Conservation (phyloP, 805 yeast genomes). For the Spathaspora boniae region DNA sequence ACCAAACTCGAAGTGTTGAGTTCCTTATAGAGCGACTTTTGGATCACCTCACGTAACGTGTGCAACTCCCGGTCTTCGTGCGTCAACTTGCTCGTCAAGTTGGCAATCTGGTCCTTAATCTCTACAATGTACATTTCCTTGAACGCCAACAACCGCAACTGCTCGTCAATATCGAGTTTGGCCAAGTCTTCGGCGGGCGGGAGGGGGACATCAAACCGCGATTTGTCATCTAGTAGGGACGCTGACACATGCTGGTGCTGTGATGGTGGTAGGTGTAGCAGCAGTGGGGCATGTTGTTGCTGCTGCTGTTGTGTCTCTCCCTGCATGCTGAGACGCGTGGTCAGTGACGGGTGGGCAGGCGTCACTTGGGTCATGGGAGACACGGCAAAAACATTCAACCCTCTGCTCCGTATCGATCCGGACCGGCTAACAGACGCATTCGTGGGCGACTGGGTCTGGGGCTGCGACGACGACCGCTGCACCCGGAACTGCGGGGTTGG, state of each 20-base stretch:
- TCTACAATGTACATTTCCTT: conserved; percentile 70
- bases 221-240: conserved; percentile 9
- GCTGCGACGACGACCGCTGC: no score
- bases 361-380: conserved; percentile 17
- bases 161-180: conserved; percentile 44
- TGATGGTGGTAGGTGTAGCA: neutral
- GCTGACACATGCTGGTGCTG: neutral
- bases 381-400: conserved; percentile 31
- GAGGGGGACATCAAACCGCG: conserved; percentile 26
- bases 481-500: no score
- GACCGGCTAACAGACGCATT: no score
- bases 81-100: conserved; percentile 36
- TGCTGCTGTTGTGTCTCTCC: neutral
- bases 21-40: conserved; percentile 43
- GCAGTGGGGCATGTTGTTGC: conserved; percentile 3
- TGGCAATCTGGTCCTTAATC: conserved; percentile 52
- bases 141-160: conserved; percentile 58
- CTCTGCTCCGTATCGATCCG: conserved; percentile 19
- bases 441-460: no score
- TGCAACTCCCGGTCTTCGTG: conserved; percentile 48
- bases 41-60: conserved; percentile 46
- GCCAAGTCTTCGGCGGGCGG: conserved; percentile 29
- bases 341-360: conserved; percentile 2
- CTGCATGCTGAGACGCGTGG: neutral
- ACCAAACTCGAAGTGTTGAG: conserved; percentile 12